Conservation (phyloP, 306 rosid species). For the Lupinus albus region DNA sequence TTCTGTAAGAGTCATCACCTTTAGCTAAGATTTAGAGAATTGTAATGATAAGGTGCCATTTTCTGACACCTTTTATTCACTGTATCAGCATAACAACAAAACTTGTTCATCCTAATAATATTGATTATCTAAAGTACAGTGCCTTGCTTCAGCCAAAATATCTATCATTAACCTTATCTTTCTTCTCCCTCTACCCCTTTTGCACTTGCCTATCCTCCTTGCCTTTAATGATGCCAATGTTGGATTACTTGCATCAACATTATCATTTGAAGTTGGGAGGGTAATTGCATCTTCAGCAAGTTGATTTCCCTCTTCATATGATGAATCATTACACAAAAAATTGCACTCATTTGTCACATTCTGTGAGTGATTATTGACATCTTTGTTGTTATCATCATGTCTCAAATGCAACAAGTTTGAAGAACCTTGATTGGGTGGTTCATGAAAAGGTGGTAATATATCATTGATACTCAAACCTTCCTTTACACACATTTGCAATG, state of each 20-base stretch:
- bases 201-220: conserved; percentile 43
- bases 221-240: background rate
- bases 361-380: too few relatives aligned
- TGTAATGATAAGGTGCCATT: too few relatives aligned
- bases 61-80: too few relatives aligned
- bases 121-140: conserved; percentile 44
- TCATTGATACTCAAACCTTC: conserved; percentile 51
- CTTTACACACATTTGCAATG: conserved; percentile 53
- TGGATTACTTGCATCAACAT: background rate
- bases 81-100: conserved; percentile 31
- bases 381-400: conserved; percentile 24
- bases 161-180: conserved; percentile 57
- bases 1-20: conserved; percentile 22
- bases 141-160: conserved; percentile 55
- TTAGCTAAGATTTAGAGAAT: too few relatives aligned
- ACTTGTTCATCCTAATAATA: conserved; percentile 25
- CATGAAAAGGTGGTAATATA: conserved; percentile 55
- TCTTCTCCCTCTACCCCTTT: conserved; percentile 50
- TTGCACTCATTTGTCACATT: too few relatives aligned
- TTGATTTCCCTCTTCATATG: too few relatives aligned
- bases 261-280: too few relatives aligned
- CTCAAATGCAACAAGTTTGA: conserved; percentile 27
- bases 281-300: too few relatives aligned
- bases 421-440: conserved; percentile 38
- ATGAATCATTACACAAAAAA: conserved; percentile 8